phyloP scores from a whole-genome alignment of 2,329 filamentous ascomycete species.

The Xylaria multiplex region DNA sequence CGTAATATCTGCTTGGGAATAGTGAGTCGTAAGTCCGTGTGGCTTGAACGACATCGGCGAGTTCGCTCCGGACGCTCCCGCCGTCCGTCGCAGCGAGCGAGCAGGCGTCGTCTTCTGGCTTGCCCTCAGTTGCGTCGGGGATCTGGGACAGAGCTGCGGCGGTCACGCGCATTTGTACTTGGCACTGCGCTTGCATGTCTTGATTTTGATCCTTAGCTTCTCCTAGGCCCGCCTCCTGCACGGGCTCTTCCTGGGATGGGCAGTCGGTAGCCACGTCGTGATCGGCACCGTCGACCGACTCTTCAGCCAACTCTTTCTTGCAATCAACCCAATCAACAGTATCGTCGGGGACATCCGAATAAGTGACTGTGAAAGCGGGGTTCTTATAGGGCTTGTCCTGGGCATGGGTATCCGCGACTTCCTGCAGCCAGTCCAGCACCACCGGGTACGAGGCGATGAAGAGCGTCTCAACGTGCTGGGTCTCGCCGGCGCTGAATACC shows the following conservation, averaged over 20 bases:
- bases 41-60: conserved; percentile 37
- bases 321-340: conserved; percentile 44
- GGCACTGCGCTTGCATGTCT: conserved; percentile 35
- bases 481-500: conserved; percentile 74
- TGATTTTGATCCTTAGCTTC: conserved; percentile 20
- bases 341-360: conserved; percentile 29
- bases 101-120: conserved; percentile 44
- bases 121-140: conserved; percentile 22
- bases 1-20: too few relatives aligned
- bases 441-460: conserved; percentile 64
- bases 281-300: too few relatives aligned
- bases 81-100: conserved; percentile 42
- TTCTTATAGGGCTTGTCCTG: conserved; percentile 52
- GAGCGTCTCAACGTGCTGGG: conserved; percentile 67
- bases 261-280: conserved; percentile 58
- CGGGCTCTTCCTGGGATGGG: conserved; percentile 61
- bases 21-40: too few relatives aligned
- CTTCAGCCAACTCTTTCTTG: conserved; percentile 11
- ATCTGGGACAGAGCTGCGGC: conserved; percentile 38
- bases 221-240: conserved; percentile 47
- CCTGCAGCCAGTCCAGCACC: conserved; percentile 70
- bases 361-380: conserved; percentile 49
- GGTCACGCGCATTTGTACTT: conserved; percentile 26
- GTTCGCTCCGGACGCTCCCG: conserved; percentile 39
- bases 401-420: conserved; percentile 56